Evolutionary conservation across 805 yeast genomes (phyloP), one percentile per base, ranked within the genome.

Genomic region (Blastobotrys robertii): DNA sequence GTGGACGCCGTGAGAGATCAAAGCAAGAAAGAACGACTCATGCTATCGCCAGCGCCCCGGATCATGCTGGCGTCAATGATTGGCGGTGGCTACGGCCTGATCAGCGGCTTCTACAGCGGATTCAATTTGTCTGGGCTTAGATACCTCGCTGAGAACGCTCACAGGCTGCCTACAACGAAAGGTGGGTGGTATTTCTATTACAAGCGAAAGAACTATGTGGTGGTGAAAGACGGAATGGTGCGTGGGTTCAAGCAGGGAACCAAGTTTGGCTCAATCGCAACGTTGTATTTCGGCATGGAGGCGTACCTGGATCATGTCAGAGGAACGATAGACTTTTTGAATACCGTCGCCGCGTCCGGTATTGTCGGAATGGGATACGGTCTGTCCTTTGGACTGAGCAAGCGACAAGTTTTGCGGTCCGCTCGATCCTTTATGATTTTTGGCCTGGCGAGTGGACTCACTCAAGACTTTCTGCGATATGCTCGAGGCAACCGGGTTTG

Each of bases 151-250:
- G 84, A 83, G 51, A 85, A 85, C 54, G 81, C 92, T 10, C 95
- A 85, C 56, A 59, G 95, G 41, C 63, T 86, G 44, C 95, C 95
- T 6, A 69, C 61, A 15, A 76, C 81, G 0, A 80, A 76, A 42
- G 87, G 85, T 14, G 92, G 90, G 0, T 85, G 95, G 95, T 85
- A 81, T 56, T 81, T 80, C 57, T 85, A 85, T 61, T 92, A 85
- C 62, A 84, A 82, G 62, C 71, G 85, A 48, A 85, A 84, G 64
- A 81, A 83, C 60, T 82, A 83, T 59, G 82, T 81, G 28, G 76
- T 84, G 62, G 60, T 81, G 30, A 67, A 73, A 44, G 66, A 67
- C 22, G 84, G 84, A 1, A 62, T 76, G 48, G 64, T 63, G 13
- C 42, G 50, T 6, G 87, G 81, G 0, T 51, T 70, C n/a, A 58